Percentiles rank a stretch among this genome's conserved stretches.
Conservation (phyloP, 768 basidiomycete species). For the Tylopilus subfusipes region DNA sequence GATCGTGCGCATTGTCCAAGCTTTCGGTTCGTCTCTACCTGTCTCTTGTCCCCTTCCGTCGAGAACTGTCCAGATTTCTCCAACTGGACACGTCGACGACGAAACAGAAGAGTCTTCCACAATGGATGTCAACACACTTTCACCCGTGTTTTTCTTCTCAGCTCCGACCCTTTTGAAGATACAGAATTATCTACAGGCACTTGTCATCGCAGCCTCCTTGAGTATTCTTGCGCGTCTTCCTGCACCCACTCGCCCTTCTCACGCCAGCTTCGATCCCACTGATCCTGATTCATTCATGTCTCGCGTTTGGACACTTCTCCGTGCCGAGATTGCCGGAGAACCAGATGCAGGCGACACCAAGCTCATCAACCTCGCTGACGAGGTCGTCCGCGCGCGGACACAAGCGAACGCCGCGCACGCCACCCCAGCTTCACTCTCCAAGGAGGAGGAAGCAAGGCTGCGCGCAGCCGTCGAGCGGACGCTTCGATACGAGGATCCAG, state of each 20-base stretch:
- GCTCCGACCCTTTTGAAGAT: conserved; percentile 50
- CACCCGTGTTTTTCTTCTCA: conserved; percentile 65
- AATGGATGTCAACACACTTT: conserved; percentile 43
- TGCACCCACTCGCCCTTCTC: conserved; percentile 4
- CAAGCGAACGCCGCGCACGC: conserved; percentile 11
- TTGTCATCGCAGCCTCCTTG: conserved; percentile 61
- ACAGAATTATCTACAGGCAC: conserved; percentile 70
- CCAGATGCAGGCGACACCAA: conserved; percentile 44
- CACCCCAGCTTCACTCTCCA: conserved; percentile 14
- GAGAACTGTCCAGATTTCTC: conserved; percentile 9
- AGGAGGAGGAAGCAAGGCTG: conserved; percentile 48
- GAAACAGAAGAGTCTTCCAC: neutral
- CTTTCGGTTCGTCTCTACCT: conserved; percentile 44
- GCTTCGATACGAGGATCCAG: conserved; percentile 58
- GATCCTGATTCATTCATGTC: conserved; percentile 42
- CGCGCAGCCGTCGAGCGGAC: conserved; percentile 63
- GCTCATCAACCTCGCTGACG: conserved; percentile 68
- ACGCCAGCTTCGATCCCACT: conserved; percentile 5
- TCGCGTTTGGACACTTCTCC: conserved; percentile 65
- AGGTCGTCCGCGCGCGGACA: conserved; percentile 56
- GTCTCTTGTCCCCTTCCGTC: conserved; percentile 32
- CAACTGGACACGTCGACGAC: neutral
- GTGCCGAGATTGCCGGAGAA: conserved; percentile 46
- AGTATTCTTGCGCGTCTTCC: conserved; percentile 51
- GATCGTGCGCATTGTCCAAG: conserved; percentile 46